These are phyloP conservation scores for Huntiella abstrusa DNA, from an alignment of 2,329 filamentous ascomycete genomes.

Conservation along the genomic window DNA sequence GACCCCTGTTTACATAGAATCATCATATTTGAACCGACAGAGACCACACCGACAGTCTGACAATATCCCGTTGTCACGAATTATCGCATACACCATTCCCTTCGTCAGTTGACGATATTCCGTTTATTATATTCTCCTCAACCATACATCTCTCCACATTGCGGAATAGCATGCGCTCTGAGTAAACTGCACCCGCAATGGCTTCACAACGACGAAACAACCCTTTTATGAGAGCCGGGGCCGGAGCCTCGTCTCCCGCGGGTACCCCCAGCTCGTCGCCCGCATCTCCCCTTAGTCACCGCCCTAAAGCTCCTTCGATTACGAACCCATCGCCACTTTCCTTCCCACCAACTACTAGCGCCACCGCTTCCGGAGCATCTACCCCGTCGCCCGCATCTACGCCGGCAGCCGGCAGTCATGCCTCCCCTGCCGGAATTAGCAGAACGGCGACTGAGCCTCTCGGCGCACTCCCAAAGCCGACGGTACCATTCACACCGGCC, in stretches of 20 bases:
- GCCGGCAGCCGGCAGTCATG: background rate
- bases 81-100: no score
- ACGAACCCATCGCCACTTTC: conserved; percentile 35
- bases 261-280: conserved; percentile 26
- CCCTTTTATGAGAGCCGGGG: conserved; percentile 54
- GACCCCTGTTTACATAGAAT: no score
- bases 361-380: background rate
- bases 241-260: conserved; percentile 22
- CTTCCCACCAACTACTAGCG: conserved; percentile 17
- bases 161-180: no score
- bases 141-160: no score
- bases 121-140: no score
- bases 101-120: no score
- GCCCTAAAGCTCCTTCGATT: conserved; percentile 63
- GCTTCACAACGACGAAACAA: conserved; percentile 60
- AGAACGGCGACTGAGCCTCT: background rate
- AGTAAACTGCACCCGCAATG: conserved; percentile 1
- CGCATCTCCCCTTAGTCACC: conserved; percentile 28
- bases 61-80: no score
- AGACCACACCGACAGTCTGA: no score
- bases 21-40: no score
- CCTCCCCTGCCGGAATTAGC: no score
- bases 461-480: background rate
- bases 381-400: background rate
- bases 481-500: background rate